Evolutionary conservation across 2,329 filamentous ascomycete genomes (phyloP).

Genomic region (Madurella mycetomatis): DNA sequence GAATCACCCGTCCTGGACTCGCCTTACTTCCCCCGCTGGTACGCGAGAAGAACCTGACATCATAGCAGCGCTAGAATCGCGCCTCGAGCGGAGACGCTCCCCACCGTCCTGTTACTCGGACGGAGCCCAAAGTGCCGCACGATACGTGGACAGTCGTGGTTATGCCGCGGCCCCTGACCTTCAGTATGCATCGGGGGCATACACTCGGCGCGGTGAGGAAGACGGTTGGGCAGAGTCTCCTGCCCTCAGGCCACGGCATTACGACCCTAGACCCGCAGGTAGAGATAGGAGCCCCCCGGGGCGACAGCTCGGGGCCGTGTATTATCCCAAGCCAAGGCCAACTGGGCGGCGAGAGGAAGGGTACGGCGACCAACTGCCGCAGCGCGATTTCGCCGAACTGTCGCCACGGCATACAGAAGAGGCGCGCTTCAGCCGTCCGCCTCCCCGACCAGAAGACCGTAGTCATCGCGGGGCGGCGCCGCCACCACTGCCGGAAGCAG

Average conservation of each 20-base stretch:
- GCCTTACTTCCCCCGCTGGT: constrained; percentile 2
- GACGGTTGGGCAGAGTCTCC: neutral
- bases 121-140: constrained; percentile 5
- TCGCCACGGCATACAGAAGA: constrained; percentile 20
- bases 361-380: neutral
- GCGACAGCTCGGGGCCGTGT: neutral
- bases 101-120: neutral
- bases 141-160: constrained; percentile 16
- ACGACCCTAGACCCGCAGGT: neutral
- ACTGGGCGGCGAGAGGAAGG: constrained; percentile 3
- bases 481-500: constrained; percentile 20
- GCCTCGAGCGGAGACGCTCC: constrained; percentile 19
- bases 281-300: constrained; percentile 2
- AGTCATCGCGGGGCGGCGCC: neutral
- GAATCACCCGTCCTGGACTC: constrained; percentile 1
- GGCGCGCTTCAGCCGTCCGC: constrained; percentile 28
- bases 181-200: neutral
- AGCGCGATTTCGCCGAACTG: constrained; percentile 5
- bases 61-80: constrained; percentile 27
- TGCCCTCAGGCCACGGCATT: neutral
- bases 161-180: neutral
- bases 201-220: neutral
- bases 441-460: constrained; percentile 17
- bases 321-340: constrained; percentile 25
- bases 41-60: constrained; percentile 19